phyloP scores from a whole-genome alignment of 306 rosid genomes.

The Cicer yamashitae region DNA sequence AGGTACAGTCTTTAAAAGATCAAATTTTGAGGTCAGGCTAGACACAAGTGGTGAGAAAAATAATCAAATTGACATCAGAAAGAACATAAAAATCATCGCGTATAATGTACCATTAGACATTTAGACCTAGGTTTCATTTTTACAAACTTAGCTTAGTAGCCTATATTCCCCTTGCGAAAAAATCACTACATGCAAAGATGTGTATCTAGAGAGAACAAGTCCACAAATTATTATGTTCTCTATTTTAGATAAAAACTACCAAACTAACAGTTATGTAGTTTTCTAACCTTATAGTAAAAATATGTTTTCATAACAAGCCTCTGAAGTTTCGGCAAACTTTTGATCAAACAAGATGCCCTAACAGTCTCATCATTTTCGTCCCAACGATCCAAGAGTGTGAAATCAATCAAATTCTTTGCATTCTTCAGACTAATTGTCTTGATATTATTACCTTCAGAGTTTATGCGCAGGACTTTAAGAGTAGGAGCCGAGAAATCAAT shows the following conservation, averaged over 20 bases:
- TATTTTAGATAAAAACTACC: background rate
- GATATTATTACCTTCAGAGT: background rate
- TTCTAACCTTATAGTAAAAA: background rate
- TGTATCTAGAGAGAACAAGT: background rate
- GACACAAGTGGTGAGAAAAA: background rate
- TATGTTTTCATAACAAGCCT: background rate
- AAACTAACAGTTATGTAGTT: background rate
- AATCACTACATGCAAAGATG: background rate
- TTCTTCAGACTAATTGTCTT: conserved; percentile 31
- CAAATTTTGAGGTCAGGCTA: background rate
- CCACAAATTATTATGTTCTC: background rate
- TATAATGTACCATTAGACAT: background rate
- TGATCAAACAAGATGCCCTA: background rate
- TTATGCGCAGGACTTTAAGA: background rate
- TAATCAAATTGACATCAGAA: background rate
- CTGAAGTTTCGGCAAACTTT: conserved; percentile 18
- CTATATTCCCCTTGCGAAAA: background rate
- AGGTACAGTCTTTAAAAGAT: no score
- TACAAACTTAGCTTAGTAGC: background rate
- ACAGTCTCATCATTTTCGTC: background rate
- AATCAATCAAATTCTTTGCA: conserved; percentile 2
- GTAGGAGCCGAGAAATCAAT: conserved; percentile 17
- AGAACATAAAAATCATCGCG: background rate
- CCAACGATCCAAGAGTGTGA: background rate
- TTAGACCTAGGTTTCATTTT: background rate